Evolutionary conservation across 2,329 filamentous ascomycete genomes (phyloP).

Genomic region (Meredithiella fracta): DNA sequence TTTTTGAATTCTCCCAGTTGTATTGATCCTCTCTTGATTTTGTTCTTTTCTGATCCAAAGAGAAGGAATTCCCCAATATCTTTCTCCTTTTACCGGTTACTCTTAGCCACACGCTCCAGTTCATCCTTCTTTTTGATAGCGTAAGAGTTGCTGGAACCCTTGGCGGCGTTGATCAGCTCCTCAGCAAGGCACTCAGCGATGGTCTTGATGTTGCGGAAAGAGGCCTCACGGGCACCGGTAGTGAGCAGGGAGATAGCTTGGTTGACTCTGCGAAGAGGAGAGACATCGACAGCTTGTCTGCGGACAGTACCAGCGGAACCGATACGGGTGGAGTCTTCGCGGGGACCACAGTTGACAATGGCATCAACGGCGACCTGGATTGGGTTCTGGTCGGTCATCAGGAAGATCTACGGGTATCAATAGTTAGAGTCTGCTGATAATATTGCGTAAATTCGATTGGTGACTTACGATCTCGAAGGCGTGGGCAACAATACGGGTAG

Average conservation of each 20-base stretch:
- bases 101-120: conserved; percentile 99
- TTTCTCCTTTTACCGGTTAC: conserved; percentile 76
- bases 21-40: conserved; percentile 16
- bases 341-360: conserved; percentile 99
- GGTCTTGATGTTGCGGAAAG: conserved; percentile 99
- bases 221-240: conserved; percentile 94
- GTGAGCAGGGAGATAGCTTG: conserved; percentile 98
- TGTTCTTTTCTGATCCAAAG: conserved; percentile 19
- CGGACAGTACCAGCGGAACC: conserved; percentile 98
- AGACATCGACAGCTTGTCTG: conserved; percentile 99
- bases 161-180: conserved; percentile 99
- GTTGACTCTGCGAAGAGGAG: conserved; percentile 98
- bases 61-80: conserved; percentile 20
- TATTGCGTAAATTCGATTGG: neutral
- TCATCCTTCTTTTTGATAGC: conserved; percentile 99
- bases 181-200: conserved; percentile 99
- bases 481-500: conserved; percentile 97
- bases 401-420: conserved; percentile 61
- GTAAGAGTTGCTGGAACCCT: conserved; percentile 99
- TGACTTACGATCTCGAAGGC: conserved; percentile 94
- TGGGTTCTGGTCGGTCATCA: conserved; percentile 99
- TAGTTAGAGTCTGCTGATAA: conserved; percentile 18
- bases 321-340: conserved; percentile 99
- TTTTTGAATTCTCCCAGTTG: conserved; percentile 15
- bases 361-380: conserved; percentile 99